These are phyloP conservation scores for Eustoma russellianum DNA, from an alignment of 257 asterid genomes.

Conservation along the genomic window DNA sequence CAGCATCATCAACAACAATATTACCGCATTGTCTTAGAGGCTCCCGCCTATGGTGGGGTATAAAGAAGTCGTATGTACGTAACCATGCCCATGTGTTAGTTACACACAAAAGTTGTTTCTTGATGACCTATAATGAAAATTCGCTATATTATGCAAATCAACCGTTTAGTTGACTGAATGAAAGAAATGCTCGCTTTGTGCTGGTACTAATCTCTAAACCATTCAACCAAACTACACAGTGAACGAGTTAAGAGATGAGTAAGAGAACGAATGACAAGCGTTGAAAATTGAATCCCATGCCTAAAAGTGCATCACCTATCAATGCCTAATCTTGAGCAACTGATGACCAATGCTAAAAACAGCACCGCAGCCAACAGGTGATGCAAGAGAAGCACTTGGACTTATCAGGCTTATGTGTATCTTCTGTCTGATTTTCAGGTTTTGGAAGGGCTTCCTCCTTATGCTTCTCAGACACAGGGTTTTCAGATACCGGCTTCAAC, in stretches of 20 bases:
- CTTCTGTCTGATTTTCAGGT: background rate
- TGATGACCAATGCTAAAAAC: constrained; percentile 1
- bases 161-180: no score
- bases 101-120: no score
- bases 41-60: no score
- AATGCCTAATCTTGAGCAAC: background rate
- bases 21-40: no score
- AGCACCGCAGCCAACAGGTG: constrained; percentile 17
- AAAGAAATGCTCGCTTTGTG: no score
- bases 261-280: constrained; percentile 1
- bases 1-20: no score
- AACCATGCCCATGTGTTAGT: no score
- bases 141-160: no score
- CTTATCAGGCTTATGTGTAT: background rate
- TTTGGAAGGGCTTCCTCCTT: background rate
- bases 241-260: background rate
- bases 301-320: background rate
- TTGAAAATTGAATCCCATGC: background rate
- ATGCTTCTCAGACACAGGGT: background rate
- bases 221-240: no score
- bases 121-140: no score
- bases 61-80: no score
- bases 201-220: no score
- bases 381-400: constrained; percentile 19
- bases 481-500: constrained; percentile 8